Evolutionary conservation across 768 basidiomycete genomes (phyloP).

Genomic region (Leccinum truebloodii): DNA sequence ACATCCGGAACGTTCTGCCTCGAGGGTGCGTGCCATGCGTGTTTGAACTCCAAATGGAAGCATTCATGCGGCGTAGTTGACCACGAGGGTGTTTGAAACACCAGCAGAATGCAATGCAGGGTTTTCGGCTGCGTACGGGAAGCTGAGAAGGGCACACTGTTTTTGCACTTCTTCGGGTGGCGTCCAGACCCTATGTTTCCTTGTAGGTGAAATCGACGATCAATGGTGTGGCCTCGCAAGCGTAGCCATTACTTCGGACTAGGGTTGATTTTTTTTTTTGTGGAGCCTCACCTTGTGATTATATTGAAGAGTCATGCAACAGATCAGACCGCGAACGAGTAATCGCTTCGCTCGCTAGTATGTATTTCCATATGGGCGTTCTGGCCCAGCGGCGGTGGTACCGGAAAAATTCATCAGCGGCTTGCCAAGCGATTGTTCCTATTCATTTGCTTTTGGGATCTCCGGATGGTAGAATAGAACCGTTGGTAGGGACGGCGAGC

Average conservation of each 20-base stretch:
- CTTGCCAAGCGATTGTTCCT: not conserved
- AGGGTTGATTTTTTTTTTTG: not conserved
- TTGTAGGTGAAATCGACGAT: conserved; percentile 35
- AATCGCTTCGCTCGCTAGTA: conserved; percentile 3
- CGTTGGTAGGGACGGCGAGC: conserved; percentile 6
- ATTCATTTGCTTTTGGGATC: conserved; percentile 7
- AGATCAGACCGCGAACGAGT: not conserved
- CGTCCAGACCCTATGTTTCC: conserved; percentile 37
- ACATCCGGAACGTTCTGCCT: conserved; percentile 19
- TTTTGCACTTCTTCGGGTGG: conserved; percentile 16
- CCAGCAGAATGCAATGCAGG: conserved; percentile 13
- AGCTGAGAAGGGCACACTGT: conserved; percentile 14
- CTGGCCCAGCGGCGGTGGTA: not conserved
- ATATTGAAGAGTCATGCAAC: not conserved
- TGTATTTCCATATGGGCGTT: conserved; percentile 1
- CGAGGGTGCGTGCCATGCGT: conserved; percentile 5
- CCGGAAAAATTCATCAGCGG: not conserved
- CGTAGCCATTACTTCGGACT: conserved; percentile 17
- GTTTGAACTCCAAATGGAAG: conserved; percentile 7
- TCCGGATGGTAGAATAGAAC: conserved; percentile 9
- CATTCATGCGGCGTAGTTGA: conserved; percentile 19
- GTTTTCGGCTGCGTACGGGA: conserved; percentile 10
- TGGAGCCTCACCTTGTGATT: not conserved
- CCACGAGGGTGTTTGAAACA: conserved; percentile 14
- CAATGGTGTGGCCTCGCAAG: conserved; percentile 25